These are phyloP conservation scores for Tulasnella sp. DNA, from an alignment of 768 basidiomycete genomes.

Conservation along the genomic window DNA sequence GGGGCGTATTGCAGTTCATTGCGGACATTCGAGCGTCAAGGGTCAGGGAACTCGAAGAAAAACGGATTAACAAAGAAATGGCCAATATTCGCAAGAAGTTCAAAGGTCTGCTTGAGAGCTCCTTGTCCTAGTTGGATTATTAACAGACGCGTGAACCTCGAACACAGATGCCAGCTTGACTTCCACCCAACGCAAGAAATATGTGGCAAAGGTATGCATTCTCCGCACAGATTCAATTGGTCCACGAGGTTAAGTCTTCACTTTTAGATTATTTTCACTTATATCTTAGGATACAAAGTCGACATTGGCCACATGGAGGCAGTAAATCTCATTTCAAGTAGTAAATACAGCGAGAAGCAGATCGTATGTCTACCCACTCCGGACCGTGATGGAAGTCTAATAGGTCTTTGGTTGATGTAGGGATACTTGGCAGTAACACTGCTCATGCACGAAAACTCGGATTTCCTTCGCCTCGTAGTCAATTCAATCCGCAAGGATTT, in stretches of 20 bases:
- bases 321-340: conserved; percentile 90
- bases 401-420: conserved; percentile 30
- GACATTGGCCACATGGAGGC: conserved; percentile 99
- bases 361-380: conserved; percentile 49
- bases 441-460: conserved; percentile 98
- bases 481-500: conserved; percentile 98
- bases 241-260: background rate
- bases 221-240: background rate
- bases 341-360: conserved; percentile 97
- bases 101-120: conserved; percentile 50
- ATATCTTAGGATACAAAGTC: conserved; percentile 97
- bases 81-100: conserved; percentile 99
- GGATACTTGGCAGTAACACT: conserved; percentile 96
- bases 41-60: conserved; percentile 95
- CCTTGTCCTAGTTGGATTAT: conserved; percentile 1
- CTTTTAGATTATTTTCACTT: conserved; percentile 79
- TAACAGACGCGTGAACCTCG: background rate
- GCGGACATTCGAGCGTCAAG: conserved; percentile 96
- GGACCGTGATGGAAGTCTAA: conserved; percentile 8
- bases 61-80: conserved; percentile 99
- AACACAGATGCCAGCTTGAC: conserved; percentile 11
- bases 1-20: conserved; percentile 59
- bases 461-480: conserved; percentile 90
- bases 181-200: conserved; percentile 85
- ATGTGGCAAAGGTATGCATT: conserved; percentile 61